These are phyloP conservation scores for Spongiforma sp. DNA, from an alignment of 1,284 basidiomycete genomes.

Conservation along the genomic window DNA sequence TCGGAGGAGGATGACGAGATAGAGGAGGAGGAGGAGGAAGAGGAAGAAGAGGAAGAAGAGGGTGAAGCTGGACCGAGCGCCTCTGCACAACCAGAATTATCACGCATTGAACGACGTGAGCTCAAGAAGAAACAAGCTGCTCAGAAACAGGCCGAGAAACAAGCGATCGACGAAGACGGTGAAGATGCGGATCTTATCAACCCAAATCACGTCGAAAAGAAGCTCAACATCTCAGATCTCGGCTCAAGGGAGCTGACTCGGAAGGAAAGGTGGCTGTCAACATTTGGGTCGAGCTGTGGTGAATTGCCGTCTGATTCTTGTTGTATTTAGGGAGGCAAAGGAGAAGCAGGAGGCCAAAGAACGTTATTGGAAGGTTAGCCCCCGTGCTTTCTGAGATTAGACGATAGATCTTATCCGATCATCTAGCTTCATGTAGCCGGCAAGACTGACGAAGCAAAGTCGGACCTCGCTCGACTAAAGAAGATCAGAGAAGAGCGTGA, in stretches of 20 bases:
- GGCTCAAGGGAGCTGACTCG: constrained; percentile 63
- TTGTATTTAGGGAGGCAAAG: constrained; percentile 76
- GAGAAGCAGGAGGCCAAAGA: constrained; percentile 90
- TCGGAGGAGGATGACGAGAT: too few species aligned
- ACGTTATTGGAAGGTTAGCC: constrained; percentile 78
- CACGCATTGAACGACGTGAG: constrained; percentile 69
- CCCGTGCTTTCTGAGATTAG: neutral
- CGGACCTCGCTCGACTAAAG: constrained; percentile 85
- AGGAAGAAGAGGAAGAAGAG: constrained; percentile 38
- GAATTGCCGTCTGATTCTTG: too few species aligned
- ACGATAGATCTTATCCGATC: constrained; percentile 6
- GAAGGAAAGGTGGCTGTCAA: constrained; percentile 80
- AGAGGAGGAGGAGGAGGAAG: constrained; percentile 45
- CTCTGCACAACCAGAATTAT: constrained; percentile 51
- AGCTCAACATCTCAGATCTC: constrained; percentile 68
- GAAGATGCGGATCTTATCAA: constrained; percentile 70
- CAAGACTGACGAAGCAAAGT: constrained; percentile 88
- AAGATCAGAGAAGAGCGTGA: constrained; percentile 88
- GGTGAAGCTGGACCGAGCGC: constrained; percentile 43
- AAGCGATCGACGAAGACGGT: constrained; percentile 49
- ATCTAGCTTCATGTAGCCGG: constrained; percentile 71
- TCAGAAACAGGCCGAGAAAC: constrained; percentile 48
- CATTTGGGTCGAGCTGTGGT: too few species aligned
- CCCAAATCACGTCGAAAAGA: constrained; percentile 71
- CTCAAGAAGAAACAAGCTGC: constrained; percentile 73